Evolutionary conservation across 331 rosid species (phyloP), one percentile per base, ranked within the genome.

Genomic region (Rhamnella rubrinervis): DNA sequence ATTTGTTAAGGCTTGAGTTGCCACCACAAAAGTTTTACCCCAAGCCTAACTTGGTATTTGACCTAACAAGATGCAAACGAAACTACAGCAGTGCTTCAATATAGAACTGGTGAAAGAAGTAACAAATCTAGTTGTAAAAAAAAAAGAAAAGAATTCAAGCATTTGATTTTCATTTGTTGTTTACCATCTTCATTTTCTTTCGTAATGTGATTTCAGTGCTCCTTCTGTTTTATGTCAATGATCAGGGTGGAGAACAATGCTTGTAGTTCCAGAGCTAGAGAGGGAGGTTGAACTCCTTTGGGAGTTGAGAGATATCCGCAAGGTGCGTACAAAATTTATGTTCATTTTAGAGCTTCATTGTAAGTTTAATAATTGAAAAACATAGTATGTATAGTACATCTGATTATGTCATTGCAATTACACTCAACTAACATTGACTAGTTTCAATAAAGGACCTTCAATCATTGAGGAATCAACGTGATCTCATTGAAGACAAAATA

Each of bases 191-290:
- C 39, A 19, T 26, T 59, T 66, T 59, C 19, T 61, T 46, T 14
- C 35, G 50, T 23, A 4, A 63, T 55, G 13, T 59, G 50, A 26
- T 50, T 31, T 12, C 53, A 20, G 47, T 21, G 25, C 12, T 40
- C 51, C 12, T 8, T 10, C 44, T 79, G 59, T 69, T 49, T 11
- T 38, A 55, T 72, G 76, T 68, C 60, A 44, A 52, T 49, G 86
- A 52, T 75, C 82, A 95, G 99, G 99, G 57, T 95, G 99, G 99
- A 89, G 99, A 76, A 95, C 99, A 82, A 95, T 95, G 97, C 99
- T 95, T 73, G 99, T 95, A 46, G 80, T 95, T 75, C 99, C 99
- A 51, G 99, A 95, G 84, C 96, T 95, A 23, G 90, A 91, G 82
- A 84, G 85, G 83, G 99, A 95, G 84, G 93, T 91, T 77, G 81